Conservation (phyloP, 164 flowering plant genomes). For the Vitis rotundifolia region DNA sequence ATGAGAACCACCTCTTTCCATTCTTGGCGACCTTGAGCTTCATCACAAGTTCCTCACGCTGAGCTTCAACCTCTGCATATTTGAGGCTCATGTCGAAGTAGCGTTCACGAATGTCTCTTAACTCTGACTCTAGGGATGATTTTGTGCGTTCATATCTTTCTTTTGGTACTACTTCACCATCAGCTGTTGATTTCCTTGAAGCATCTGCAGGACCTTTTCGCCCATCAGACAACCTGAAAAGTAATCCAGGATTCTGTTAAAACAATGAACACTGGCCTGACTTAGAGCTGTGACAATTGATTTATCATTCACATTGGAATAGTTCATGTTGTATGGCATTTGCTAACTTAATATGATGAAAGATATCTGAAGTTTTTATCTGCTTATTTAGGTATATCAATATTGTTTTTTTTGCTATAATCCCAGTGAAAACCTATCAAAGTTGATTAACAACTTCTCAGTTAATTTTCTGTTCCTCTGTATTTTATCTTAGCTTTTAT, state of each 20-base stretch:
- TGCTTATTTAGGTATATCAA: too few species aligned
- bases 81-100: slow-evolving; percentile 86
- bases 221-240: slow-evolving; percentile 44
- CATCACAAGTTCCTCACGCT: slow-evolving; percentile 89
- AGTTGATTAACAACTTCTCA: too few species aligned
- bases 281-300: not conserved
- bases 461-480: too few species aligned
- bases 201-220: slow-evolving; percentile 20
- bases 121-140: slow-evolving; percentile 63
- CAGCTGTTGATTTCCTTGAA: slow-evolving; percentile 23
- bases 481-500: too few species aligned
- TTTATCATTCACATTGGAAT: not conserved
- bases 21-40: slow-evolving; percentile 53
- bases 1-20: slow-evolving; percentile 65
- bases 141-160: slow-evolving; percentile 38
- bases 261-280: not conserved
- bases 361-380: too few species aligned
- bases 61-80: slow-evolving; percentile 85
- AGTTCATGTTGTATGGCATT: not conserved
- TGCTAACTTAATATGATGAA: too few species aligned
- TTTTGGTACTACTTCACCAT: slow-evolving; percentile 27
- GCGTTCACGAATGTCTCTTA: slow-evolving; percentile 75
- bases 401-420: too few species aligned
- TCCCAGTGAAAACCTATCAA: too few species aligned
- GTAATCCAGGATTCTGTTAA: not conserved